Conservation (phyloP, 192 early-diverging fungal genomes). For the Geranomyces variabilis region DNA sequence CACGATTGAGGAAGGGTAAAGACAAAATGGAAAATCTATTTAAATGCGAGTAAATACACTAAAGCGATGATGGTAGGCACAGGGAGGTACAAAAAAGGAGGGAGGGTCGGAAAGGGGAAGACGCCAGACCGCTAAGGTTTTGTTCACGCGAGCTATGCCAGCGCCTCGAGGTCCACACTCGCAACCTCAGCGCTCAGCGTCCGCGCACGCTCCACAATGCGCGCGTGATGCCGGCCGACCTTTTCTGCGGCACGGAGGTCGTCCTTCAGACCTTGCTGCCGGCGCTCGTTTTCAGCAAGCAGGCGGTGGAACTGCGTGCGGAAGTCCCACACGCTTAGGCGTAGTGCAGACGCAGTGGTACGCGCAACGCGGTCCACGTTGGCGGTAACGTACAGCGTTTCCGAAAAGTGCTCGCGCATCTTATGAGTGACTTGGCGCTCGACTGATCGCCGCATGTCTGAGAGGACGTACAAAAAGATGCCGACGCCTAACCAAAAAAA, state of each 20-base stretch:
- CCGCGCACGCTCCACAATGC: background rate
- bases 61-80: too few species aligned
- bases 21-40: too few species aligned
- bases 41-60: too few species aligned
- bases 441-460: constrained; percentile 52
- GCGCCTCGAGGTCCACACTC: constrained; percentile 17
- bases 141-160: too few species aligned
- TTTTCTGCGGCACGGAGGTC: background rate
- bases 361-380: constrained; percentile 46
- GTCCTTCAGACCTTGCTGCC: constrained; percentile 1
- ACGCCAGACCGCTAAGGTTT: too few species aligned
- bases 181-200: constrained; percentile 17
- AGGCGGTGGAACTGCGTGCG: constrained; percentile 55
- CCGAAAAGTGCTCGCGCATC: constrained; percentile 46
- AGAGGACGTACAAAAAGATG: constrained; percentile 53
- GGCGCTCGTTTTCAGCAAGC: constrained; percentile 40
- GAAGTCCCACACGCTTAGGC: constrained; percentile 56
- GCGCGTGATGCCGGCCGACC: background rate
- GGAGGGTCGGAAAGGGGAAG: too few species aligned
- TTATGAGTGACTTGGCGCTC: constrained; percentile 49
- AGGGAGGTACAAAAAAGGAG: too few species aligned
- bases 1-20: too few species aligned
- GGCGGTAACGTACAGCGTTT: constrained; percentile 39
- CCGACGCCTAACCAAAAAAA: constrained; percentile 48
- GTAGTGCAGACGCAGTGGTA: constrained; percentile 42